phyloP scores from a whole-genome alignment of 108 stramenopile species.

The Conticribra weissflogii region DNA sequence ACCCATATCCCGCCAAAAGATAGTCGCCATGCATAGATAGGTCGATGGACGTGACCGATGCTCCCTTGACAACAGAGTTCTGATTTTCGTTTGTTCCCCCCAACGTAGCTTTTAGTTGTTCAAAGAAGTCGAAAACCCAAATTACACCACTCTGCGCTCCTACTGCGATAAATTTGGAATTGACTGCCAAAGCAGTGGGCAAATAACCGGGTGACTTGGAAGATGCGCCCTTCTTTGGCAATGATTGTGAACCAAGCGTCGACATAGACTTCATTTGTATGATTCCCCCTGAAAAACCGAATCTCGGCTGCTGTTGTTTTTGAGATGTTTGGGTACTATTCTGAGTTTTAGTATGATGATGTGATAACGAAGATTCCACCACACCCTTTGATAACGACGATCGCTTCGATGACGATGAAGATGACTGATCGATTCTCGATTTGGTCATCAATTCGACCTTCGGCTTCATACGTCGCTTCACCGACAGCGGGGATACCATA shows the following conservation, averaged over 20 bases:
- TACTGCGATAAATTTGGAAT: constrained; percentile 87
- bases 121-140: constrained; percentile 87
- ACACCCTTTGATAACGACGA: constrained; percentile 1
- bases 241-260: constrained; percentile 4
- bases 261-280: constrained; percentile 35
- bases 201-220: constrained; percentile 34
- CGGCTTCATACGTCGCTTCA: constrained; percentile 85
- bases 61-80: no score
- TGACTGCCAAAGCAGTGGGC: constrained; percentile 80
- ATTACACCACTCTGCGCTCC: constrained; percentile 80
- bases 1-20: constrained; percentile 74
- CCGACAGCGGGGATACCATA: constrained; percentile 75
- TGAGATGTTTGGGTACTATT: constrained; percentile 1
- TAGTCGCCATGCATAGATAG: constrained; percentile 68
- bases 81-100: no score
- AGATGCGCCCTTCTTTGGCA: constrained; percentile 3
- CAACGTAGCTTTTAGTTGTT: constrained; percentile 76
- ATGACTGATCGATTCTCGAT: constrained; percentile 32
- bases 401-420: background rate
- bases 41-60: constrained; percentile 82
- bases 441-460: constrained; percentile 64
- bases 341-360: constrained; percentile 19
- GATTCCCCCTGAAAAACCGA: constrained; percentile 65
- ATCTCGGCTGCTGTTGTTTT: constrained; percentile 35
- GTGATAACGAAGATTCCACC: background rate